Evolutionary conservation across 2,329 filamentous ascomycete species (phyloP).

Genomic region (Ambrosiella cleistominuta): DNA sequence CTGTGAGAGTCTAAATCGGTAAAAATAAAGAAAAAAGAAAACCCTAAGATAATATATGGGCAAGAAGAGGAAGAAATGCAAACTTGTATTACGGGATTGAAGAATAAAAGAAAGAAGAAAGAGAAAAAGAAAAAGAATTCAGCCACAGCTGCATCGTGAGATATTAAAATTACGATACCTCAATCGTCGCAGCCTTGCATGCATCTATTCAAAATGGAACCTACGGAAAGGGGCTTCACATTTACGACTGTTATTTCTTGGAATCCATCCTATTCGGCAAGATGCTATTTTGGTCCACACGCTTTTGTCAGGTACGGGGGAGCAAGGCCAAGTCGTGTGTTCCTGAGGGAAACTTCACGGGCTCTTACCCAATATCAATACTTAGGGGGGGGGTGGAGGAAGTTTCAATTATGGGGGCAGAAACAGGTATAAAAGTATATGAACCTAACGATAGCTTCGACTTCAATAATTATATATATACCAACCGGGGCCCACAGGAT

Average conservation of each 20-base stretch:
- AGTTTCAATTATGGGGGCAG: neutral
- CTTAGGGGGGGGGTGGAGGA: neutral
- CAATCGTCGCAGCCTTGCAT: neutral
- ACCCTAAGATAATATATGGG: neutral
- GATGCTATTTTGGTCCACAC: neutral
- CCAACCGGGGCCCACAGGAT: neutral
- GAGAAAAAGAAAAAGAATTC: neutral
- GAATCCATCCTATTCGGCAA: neutral
- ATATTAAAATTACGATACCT: neutral
- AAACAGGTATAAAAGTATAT: neutral
- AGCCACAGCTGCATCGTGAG: neutral
- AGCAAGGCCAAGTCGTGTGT: neutral
- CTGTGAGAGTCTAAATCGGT: neutral
- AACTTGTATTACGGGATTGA: neutral
- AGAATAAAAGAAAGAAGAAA: neutral
- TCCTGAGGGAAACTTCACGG: neutral
- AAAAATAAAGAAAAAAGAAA: neutral
- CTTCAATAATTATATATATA: neutral
- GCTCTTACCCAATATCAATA: no score
- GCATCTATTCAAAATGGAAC: neutral
- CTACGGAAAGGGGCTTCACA: neutral
- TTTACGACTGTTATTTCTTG: neutral
- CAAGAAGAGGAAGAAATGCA: neutral
- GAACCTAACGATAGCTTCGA: neutral
- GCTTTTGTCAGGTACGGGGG: neutral